Evolutionary conservation across 768 basidiomycete species (phyloP), one percentile per base, ranked within the genome.

Genomic region (Saitozyma sp.): DNA sequence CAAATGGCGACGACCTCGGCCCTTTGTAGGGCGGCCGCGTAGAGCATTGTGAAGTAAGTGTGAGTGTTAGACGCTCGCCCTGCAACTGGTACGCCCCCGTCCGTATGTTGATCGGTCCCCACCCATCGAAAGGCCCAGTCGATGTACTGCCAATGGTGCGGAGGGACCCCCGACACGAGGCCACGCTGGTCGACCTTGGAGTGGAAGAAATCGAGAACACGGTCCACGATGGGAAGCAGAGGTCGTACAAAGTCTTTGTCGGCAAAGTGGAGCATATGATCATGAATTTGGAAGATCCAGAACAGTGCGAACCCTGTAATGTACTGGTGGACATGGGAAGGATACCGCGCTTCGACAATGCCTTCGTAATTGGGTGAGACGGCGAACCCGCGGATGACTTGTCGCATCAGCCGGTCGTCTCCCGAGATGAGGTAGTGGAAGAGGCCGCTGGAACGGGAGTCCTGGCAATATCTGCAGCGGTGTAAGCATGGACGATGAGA

Each of bases 371-470:
- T 60, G 29, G 17, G 50, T 3, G 60, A 46, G 3, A 62, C 59
- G 40, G 66, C 66, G 50, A 68, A 71, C 10, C 59, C 56, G 43
- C 53, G 50, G n/a, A 71, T 65, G 20, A 67, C 65, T 40, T 71
- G 70, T 43, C 62, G 54, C 40, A 56, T 56, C n/a, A 71, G 62
- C 16, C 62, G 56, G 42, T 71, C 70, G 59, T 71, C 70, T 1
- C 70, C 70, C 5, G 66, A 68, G 7, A 71, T 48, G 46, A 67
- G 60, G 59, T 66, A 71, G 57, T 71, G 70, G 53, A 71, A 71
- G 19, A 71, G 59, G 1, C 58, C 59, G 14, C 61, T 62, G 8
- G 70, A 71, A 37, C 70, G 70, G 54, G 58, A 65, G 42, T 71
- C 70, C 10, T 62, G 64, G 19, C 61, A 65, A 54, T 71, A 71